Percentiles rank a stretch among this genome's conserved stretches.
Conservation (phyloP, 1,284 basidiomycete genomes). For the Apiotrichum sp. region DNA sequence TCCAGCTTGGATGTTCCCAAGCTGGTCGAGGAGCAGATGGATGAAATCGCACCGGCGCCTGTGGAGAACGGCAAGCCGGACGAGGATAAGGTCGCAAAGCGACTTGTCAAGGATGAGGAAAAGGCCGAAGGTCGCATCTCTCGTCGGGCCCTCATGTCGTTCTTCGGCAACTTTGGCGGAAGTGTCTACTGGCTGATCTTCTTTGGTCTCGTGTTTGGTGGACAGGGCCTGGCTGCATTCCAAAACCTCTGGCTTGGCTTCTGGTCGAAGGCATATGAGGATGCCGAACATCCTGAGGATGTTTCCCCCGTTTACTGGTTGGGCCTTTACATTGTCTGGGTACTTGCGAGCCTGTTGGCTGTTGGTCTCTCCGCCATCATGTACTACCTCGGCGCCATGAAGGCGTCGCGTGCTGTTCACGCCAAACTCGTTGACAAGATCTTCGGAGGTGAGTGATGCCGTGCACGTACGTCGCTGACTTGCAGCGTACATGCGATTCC, state of each 20-base stretch:
- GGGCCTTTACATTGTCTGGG: slow-evolving; percentile 49
- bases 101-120: slow-evolving; percentile 57
- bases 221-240: slow-evolving; percentile 41
- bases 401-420: slow-evolving; percentile 58
- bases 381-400: slow-evolving; percentile 49
- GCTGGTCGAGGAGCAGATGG: slow-evolving; percentile 23
- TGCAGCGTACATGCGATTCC: slow-evolving; percentile 54
- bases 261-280: slow-evolving; percentile 57
- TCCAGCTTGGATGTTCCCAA: slow-evolving; percentile 16
- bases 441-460: slow-evolving; percentile 41
- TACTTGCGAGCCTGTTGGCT: slow-evolving; percentile 28
- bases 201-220: slow-evolving; percentile 31
- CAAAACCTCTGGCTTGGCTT: slow-evolving; percentile 58
- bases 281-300: slow-evolving; percentile 25
- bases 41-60: slow-evolving; percentile 31
- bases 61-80: slow-evolving; percentile 23
- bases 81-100: slow-evolving; percentile 16
- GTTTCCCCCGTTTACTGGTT: slow-evolving; percentile 49
- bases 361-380: slow-evolving; percentile 40
- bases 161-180: slow-evolving; percentile 47
- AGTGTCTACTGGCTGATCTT: slow-evolving; percentile 46
- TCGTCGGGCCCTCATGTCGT: slow-evolving; percentile 46
- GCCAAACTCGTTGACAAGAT: slow-evolving; percentile 54
- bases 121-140: slow-evolving; percentile 55
- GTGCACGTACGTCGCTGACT: neutral